Evolutionary conservation across 441 rosid species (phyloP).

Genomic region (Lepidium campestre): DNA sequence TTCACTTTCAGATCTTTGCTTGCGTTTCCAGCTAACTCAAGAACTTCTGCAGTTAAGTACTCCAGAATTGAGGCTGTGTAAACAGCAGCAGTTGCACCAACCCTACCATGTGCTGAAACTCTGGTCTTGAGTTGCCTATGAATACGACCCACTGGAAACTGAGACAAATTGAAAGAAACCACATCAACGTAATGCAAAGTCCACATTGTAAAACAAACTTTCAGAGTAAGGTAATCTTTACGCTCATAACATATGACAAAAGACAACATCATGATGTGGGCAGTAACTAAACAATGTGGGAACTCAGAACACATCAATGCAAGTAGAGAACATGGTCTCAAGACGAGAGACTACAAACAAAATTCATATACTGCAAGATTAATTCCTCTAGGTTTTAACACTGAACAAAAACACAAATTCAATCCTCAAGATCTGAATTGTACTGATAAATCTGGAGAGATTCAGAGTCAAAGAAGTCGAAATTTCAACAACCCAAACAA

Average conservation of each 20-base stretch:
- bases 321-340: background rate
- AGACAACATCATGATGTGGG: background rate
- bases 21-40: constrained; percentile 88
- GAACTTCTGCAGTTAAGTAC: constrained; percentile 91
- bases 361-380: no score
- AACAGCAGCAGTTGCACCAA: constrained; percentile 93
- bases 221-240: background rate
- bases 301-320: background rate
- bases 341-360: background rate
- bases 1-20: constrained; percentile 96
- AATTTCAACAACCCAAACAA: background rate
- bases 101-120: constrained; percentile 65
- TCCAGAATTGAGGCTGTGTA: constrained; percentile 86
- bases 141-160: constrained; percentile 94
- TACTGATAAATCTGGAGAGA: background rate
- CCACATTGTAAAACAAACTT: background rate
- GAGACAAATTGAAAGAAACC: background rate
- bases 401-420: background rate
- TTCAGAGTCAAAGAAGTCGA: background rate
- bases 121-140: constrained; percentile 85
- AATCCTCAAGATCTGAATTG: background rate
- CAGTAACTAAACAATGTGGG: background rate
- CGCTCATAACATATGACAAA: background rate
- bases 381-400: background rate
- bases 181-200: background rate